Base-by-base conservation (phyloP, 208 protist genomes). In the Trypanosoma boissoni region DNA sequence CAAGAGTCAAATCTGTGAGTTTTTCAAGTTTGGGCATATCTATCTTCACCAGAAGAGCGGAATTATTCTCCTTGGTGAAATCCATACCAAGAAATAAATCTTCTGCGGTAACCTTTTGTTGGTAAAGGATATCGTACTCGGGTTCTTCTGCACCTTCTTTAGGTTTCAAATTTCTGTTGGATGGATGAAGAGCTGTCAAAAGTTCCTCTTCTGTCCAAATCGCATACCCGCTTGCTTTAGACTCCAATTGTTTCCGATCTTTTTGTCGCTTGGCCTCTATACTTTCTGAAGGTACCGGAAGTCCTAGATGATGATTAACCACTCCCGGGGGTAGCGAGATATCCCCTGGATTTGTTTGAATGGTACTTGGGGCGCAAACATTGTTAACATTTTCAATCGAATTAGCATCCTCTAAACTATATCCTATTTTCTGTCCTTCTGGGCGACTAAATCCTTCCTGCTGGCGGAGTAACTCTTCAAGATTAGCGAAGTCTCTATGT, bases 131-230 rank as follows among this genome's bases (percentile, higher is more conserved):
- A 27, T 58, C 69, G 60, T 96, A 71, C 46, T 55, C 58, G 3
- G 90, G 86, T 56, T 87, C 78, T 28, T 67, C 68, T 39, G 55
- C 44, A n/a, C 39, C 56, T 20, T 57, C 64, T 21, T 39, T 51
- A 50, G 50, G 45, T 27, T 58, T 64, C 8, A 64, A 34, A 28
- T 61, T 48, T 63, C 70, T 14, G 44, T 68, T 18, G 54, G 37
- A 31, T 27, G 29, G 16, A 68, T 62, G 24, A 64, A 64, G 44
- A 62, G 65, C 52, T 55, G 51, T 48, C 23, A 18, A 10, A 46
- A 95, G 68, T 71, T 95, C 88, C 37, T 78, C 74, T 52, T 88
- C 82, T 7, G 78, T 83, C 86, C 89, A 96, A 21, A 96, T 89
- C 16, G 75, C 89, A 50, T 88, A 87, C 3, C 84, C 84, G 12